Base-by-base conservation (phyloP, 1,284 basidiomycete genomes). In the Malassezia japonica region DNA sequence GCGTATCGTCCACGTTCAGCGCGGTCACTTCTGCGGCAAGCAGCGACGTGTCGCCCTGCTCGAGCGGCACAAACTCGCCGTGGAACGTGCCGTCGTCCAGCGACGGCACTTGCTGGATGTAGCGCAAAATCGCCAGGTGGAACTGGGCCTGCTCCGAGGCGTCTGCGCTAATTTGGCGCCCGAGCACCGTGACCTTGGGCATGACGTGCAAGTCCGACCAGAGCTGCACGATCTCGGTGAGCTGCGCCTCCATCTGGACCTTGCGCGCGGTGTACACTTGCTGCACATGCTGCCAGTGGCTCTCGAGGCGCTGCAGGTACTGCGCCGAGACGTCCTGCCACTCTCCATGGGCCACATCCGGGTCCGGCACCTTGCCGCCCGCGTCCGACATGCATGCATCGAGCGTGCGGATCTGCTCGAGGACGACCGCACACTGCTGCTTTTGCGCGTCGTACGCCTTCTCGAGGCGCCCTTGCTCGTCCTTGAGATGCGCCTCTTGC, bases 191-290 rank as follows among this genome's bases (percentile, higher is more conserved):
- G 13, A 64, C 64, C 12, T 29, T 15, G 12, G 63, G 63, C 31
- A 57, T 50, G 20, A 65, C 40, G 25, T 53, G 48, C 48, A 70
- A 62, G 43, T 70, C 67, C 9, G 63, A 62, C 67, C 67, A 70
- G 12, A 66, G 64, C 48, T 65, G 64, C 1, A 64, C 48, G 29
- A 70, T 64, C 28, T 63, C 63, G 36, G 56, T 52, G 25, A 70
- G 47, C 23, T 50, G 57, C 13, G 55, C 50, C 25, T 65, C 58
- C 6, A 70, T 54, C 29, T 58, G 46, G 25, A 62, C 55, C 16
- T 59, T 56, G 28, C 64, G 55, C 1, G 55, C 44, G 20, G 59
- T 60, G 47, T 64, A 50, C 23, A 60, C 59, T 18, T 62, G 61
- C 41, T 62, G 61, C 34, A 58, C 61, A 21, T 60, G 56, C 21